Evolutionary conservation across 2,329 filamentous ascomycete species (phyloP), one percentile per base, ranked within the genome.

Genomic region (Westerdykella sp.): DNA sequence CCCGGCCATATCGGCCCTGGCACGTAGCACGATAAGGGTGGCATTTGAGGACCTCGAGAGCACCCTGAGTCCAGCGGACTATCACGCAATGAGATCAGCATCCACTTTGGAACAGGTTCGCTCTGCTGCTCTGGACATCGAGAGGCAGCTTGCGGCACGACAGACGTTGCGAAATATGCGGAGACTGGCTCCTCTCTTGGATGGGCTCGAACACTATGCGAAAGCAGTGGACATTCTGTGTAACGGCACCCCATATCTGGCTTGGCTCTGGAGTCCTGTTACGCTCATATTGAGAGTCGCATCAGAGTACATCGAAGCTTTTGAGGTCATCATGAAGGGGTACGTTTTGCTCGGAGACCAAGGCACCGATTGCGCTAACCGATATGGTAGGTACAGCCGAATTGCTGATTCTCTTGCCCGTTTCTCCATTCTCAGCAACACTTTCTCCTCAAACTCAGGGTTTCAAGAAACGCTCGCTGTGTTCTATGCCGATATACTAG

Each of bases 401-500:
- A 73, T 75, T 28, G 70, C 62, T 1, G 61, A 65, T 0, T 55
- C 61, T 0, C 51, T 77, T 1, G 48, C 50, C 1, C 56, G 72
- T 0, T 73, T 76, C 45, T 51, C 63, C 22, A 47, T 62, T 0
- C 54, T 75, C 0, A 45, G 52, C 2, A 6, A 53, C 1, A 47
- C 62, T 0, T 72, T 71, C 15, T 37, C 32, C 1, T 42, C 40
- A 0, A 51, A 70, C 5, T 23, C 46, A 0, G 53, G 67, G 0
- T 68, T 77, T 25, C 69, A 74, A 28, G 50, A 67, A 10, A 62
- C 68, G 0, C 46, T 76, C 0, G 70, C 69, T 0, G 44, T 70
- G 0, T 71, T 73, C 25, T 77, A 76, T 34, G 54, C 65, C 0
- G 71, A 77, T n/a, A 74, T 77, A 15, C 55, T 77, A 0, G 46